phyloP scores from a whole-genome alignment of 1,139 yeast species.

The Geotrichum citri-aurantii region DNA sequence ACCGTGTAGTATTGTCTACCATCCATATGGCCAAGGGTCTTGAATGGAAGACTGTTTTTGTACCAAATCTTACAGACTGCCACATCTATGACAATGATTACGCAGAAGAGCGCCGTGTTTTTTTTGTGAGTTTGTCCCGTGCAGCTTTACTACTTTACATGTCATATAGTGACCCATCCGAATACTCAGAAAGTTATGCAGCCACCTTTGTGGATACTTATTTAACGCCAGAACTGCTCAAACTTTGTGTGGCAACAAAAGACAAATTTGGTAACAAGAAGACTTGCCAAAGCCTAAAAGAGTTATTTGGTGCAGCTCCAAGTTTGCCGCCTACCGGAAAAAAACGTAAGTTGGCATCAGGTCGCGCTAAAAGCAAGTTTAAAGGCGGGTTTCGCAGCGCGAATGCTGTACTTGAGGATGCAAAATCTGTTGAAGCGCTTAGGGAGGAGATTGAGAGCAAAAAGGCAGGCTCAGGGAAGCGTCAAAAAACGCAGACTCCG shows the following conservation, averaged over 20 bases:
- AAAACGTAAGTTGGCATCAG: not conserved
- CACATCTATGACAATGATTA: conserved; percentile 41
- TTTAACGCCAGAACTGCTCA: not conserved
- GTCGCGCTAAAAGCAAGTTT: not conserved
- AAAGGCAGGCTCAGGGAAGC: not conserved
- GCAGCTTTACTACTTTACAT: conserved; percentile 37
- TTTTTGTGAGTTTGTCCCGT: conserved; percentile 78
- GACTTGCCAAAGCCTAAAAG: not conserved
- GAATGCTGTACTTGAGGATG: conserved; percentile 3
- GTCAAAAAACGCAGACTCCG: not conserved
- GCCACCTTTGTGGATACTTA: not conserved
- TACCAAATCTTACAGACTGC: conserved; percentile 63
- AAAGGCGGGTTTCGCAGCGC: conserved; percentile 13
- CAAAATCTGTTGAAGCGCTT: not conserved
- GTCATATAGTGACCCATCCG: not conserved
- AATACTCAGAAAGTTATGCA: not conserved
- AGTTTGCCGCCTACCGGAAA: not conserved
- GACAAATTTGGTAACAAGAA: not conserved
- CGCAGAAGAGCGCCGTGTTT: conserved; percentile 66
- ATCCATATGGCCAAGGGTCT: conserved; percentile 88
- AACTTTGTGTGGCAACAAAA: not conserved
- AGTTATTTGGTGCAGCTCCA: not conserved
- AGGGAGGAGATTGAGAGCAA: conserved; percentile 1
- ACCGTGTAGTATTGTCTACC: conserved; percentile 44
- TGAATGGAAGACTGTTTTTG: conserved; percentile 84